Conservation (phyloP, 1,284 basidiomycete genomes). For the Pterula multifida region DNA sequence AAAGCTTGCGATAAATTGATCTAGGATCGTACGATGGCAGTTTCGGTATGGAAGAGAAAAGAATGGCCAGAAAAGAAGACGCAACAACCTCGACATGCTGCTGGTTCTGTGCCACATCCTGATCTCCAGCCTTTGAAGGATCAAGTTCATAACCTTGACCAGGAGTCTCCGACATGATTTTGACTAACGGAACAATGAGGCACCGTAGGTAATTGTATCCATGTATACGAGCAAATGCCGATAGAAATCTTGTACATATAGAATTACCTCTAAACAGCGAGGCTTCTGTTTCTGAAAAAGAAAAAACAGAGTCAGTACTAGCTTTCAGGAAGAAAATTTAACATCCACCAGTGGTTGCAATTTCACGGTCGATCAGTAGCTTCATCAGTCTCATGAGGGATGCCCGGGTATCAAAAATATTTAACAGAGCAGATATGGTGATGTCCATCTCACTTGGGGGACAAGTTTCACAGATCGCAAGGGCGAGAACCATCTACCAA, state of each 20-base stretch:
- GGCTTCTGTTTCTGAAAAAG: slow-evolving; percentile 54
- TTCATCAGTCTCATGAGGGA: slow-evolving; percentile 68
- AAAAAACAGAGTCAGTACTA: slow-evolving; percentile 2
- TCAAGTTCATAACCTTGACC: slow-evolving; percentile 76
- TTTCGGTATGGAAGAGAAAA: slow-evolving; percentile 57
- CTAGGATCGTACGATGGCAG: slow-evolving; percentile 58
- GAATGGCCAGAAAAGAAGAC: slow-evolving; percentile 64
- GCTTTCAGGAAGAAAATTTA: too few relatives aligned
- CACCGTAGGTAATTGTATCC: slow-evolving; percentile 82
- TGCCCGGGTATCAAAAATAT: slow-evolving; percentile 73
- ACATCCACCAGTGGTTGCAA: slow-evolving; percentile 56
- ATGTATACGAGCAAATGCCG: slow-evolving; percentile 75
- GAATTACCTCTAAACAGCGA: slow-evolving; percentile 80
- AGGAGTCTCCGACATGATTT: slow-evolving; percentile 62
- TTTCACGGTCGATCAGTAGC: slow-evolving; percentile 76
- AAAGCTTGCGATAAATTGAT: background rate
- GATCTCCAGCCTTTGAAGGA: slow-evolving; percentile 46
- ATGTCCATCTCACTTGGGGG: slow-evolving; percentile 69
- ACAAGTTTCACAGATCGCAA: slow-evolving; percentile 81
- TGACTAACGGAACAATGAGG: slow-evolving; percentile 66
- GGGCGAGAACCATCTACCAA: slow-evolving; percentile 57
- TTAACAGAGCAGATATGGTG: slow-evolving; percentile 78
- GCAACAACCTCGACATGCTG: slow-evolving; percentile 67
- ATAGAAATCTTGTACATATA: slow-evolving; percentile 74
- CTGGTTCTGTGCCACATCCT: slow-evolving; percentile 60